These are phyloP conservation scores for Aspergillus chevalieri DNA, from an alignment of 2,329 filamentous ascomycete species.

Conservation along the genomic window DNA sequence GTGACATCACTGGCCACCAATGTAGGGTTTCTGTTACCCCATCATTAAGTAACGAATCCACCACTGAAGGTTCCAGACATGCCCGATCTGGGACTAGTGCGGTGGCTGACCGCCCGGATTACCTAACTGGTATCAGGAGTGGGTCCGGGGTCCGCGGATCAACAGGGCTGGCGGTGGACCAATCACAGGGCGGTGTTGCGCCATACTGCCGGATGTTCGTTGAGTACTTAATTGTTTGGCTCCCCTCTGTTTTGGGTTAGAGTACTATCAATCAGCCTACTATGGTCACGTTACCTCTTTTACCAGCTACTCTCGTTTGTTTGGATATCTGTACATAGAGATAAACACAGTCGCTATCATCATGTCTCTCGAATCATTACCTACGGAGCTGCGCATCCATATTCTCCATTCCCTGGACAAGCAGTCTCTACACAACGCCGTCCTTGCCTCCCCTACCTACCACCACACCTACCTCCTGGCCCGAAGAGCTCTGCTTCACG, in stretches of 20 bases:
- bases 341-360: slow-evolving; percentile 4
- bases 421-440: slow-evolving; percentile 6
- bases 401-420: slow-evolving; percentile 8
- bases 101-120: background rate
- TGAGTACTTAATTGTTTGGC: background rate
- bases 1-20: background rate
- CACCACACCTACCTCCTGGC: slow-evolving; percentile 7
- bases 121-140: background rate
- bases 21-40: background rate
- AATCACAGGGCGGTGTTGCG: background rate
- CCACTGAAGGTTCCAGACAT: no score
- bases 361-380: slow-evolving; percentile 10
- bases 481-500: slow-evolving; percentile 6
- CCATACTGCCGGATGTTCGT: background rate
- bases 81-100: background rate
- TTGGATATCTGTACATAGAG: slow-evolving; percentile 2
- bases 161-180: background rate
- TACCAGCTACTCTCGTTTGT: background rate
- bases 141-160: background rate
- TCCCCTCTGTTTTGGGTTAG: background rate
- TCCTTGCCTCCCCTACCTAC: slow-evolving; percentile 8
- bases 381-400: slow-evolving; percentile 10
- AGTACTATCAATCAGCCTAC: no score
- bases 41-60: background rate
- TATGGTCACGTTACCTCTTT: background rate